Evolutionary conservation across 2,329 filamentous ascomycete genomes (phyloP).

Genomic region (Aureobasidium sp.): DNA sequence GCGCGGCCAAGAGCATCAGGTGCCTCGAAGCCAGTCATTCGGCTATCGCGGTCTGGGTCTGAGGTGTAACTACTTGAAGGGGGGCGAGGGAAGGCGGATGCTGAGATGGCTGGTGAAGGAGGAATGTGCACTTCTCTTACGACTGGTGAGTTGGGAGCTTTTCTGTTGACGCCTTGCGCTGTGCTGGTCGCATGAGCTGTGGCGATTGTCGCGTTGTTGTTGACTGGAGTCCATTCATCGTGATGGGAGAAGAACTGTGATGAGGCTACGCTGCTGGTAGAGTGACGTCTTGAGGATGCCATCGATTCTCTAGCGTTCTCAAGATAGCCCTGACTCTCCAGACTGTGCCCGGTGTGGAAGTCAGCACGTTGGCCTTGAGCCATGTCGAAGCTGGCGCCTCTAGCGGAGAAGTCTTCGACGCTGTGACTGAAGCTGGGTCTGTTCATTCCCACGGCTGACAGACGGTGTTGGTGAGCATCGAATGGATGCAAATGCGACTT

Average conservation of each 20-base stretch:
- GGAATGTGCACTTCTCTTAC: slow-evolving; percentile 19
- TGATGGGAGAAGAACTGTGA: slow-evolving; percentile 15
- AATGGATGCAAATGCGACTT: slow-evolving; percentile 40
- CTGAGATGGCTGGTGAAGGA: slow-evolving; percentile 11
- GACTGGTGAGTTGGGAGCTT: neutral
- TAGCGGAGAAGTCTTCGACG: slow-evolving; percentile 32
- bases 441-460: slow-evolving; percentile 61
- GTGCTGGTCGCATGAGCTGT: neutral
- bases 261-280: slow-evolving; percentile 12
- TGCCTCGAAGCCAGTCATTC: slow-evolving; percentile 27
- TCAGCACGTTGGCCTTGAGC: slow-evolving; percentile 25
- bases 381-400: slow-evolving; percentile 27
- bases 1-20: slow-evolving; percentile 14
- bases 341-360: slow-evolving; percentile 23
- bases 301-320: slow-evolving; percentile 26
- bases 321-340: slow-evolving; percentile 25
- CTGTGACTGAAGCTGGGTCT: slow-evolving; percentile 64
- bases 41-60: slow-evolving; percentile 41
- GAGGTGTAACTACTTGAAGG: slow-evolving; percentile 40
- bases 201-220: slow-evolving; percentile 3
- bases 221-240: slow-evolving; percentile 27
- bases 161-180: slow-evolving; percentile 2
- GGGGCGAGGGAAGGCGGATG: slow-evolving; percentile 22
- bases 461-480: slow-evolving; percentile 36
- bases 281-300: slow-evolving; percentile 19